A percentile compares a stretch with the other conserved stretches of the same genome.
Evolutionary conservation across 129 eudicot species (phyloP).

Genomic region (Lonicera japonica): DNA sequence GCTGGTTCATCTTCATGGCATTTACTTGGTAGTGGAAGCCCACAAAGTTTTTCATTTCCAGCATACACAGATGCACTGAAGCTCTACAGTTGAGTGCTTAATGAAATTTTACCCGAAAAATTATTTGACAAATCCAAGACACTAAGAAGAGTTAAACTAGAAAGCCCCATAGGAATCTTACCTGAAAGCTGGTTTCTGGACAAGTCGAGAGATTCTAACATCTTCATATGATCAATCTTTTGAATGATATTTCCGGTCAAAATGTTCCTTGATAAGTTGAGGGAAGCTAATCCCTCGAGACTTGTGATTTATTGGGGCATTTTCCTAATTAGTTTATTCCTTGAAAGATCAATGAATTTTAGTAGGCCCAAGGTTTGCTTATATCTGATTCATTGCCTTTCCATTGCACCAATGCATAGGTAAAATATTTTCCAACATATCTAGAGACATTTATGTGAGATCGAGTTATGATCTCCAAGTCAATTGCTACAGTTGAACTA

Average conservation of each 20-base stretch:
- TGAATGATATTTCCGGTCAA: constrained; percentile 9
- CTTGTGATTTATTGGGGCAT: constrained; percentile 6
- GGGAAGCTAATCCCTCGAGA: not conserved
- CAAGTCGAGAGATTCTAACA: constrained; percentile 15
- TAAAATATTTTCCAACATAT: not conserved
- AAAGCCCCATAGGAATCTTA: too few relatives aligned
- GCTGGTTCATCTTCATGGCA: too few relatives aligned
- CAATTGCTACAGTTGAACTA: too few relatives aligned
- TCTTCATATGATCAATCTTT: constrained; percentile 7
- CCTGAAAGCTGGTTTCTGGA: too few relatives aligned
- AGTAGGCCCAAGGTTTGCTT: not conserved
- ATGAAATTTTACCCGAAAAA: constrained; percentile 11
- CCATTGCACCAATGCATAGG: not conserved
- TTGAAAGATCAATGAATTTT: constrained; percentile 10
- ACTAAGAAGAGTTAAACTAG: not conserved
- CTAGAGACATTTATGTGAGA: not conserved
- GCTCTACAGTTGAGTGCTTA: too few relatives aligned
- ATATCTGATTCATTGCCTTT: constrained; percentile 14
- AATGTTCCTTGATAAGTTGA: constrained; percentile 5
- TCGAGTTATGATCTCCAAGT: not conserved
- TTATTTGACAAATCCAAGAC: constrained; percentile 1
- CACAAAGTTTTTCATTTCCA: constrained; percentile 22
- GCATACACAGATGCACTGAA: constrained; percentile 1
- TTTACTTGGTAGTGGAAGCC: constrained; percentile 22
- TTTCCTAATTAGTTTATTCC: constrained; percentile 4